Percentiles rank a stretch among this genome's conserved stretches.
Conservation (phyloP, 139 green algal species). For the Klebsormidium nitens region DNA sequence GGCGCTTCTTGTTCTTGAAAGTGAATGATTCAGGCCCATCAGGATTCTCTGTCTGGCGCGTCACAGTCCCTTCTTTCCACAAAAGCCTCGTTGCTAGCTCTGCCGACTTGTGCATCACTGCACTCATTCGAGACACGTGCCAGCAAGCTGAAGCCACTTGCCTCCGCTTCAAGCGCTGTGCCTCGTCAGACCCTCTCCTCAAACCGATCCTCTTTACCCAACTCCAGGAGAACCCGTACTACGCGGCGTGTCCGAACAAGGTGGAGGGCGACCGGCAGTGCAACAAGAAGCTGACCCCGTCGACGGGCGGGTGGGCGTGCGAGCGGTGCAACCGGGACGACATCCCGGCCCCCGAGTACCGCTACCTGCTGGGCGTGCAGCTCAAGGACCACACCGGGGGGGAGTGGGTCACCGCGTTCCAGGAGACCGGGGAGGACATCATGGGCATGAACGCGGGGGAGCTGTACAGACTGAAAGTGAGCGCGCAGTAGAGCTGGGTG, state of each 20-base stretch:
- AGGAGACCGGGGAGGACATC: conserved; percentile 27
- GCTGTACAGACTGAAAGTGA: conserved; percentile 13
- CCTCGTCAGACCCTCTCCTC: neutral
- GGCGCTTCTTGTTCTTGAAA: too few species aligned
- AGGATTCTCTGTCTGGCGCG: too few species aligned
- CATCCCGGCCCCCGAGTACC: conserved; percentile 8
- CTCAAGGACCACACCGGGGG: conserved; percentile 54
- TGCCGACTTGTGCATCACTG: too few species aligned
- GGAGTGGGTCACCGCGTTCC: conserved; percentile 55
- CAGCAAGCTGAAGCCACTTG: too few species aligned
- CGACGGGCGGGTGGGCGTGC: conserved; percentile 34
- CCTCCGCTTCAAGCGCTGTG: too few species aligned
- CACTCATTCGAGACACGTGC: too few species aligned
- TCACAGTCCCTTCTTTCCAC: too few species aligned
- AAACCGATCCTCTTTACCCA: neutral
- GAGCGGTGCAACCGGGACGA: conserved; percentile 29
- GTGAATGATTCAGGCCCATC: too few species aligned
- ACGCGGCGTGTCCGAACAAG: conserved; percentile 56
- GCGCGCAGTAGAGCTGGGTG: neutral
- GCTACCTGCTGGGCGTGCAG: conserved; percentile 40
- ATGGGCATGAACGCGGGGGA: conserved; percentile 16
- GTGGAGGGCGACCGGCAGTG: conserved; percentile 55
- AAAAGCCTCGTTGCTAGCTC: too few species aligned
- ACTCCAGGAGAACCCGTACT: conserved; percentile 66
- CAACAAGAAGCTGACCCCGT: conserved; percentile 69